Percentiles rank a stretch among this genome's conserved stretches.
These are phyloP conservation scores for Ogataea degrootiae DNA, from an alignment of 805 yeast species.

Conservation along the genomic window DNA sequence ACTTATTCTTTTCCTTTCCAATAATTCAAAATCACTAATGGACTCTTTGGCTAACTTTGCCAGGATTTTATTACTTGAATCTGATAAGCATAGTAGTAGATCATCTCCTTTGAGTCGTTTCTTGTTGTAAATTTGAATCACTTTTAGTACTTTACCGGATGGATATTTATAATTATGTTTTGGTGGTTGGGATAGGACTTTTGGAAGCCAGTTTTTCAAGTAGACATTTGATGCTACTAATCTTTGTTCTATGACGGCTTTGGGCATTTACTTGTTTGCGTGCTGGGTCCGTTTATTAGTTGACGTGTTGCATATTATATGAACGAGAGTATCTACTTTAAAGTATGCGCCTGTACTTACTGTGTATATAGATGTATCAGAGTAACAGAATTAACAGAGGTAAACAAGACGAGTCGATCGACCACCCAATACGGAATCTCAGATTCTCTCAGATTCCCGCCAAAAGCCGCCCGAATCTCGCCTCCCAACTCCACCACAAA, in stretches of 20 bases:
- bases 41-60: conserved; percentile 12
- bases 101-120: neutral
- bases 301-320: no score
- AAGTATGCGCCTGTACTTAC: no score
- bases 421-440: neutral
- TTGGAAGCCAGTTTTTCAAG: conserved; percentile 12
- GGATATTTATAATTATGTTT: neutral
- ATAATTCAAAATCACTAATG: conserved; percentile 13
- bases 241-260: conserved; percentile 4
- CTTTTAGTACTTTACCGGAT: conserved; percentile 9
- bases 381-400: neutral
- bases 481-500: neutral
- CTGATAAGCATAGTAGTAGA: conserved; percentile 15
- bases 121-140: conserved; percentile 6
- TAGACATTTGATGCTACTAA: conserved; percentile 5
- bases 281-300: neutral
- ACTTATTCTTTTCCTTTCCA: conserved; percentile 16
- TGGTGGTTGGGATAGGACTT: conserved; percentile 3
- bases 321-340: no score
- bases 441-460: neutral
- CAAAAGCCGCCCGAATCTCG: neutral
- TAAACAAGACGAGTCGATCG: neutral
- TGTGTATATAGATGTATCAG: no score
- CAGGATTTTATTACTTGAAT: conserved; percentile 13
- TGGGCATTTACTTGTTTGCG: conserved; percentile 4